Percentiles rank a stretch among this genome's conserved stretches.
Conservation (phyloP, 202 grass and related monocot genomes). For the Elaeis oleifera region DNA sequence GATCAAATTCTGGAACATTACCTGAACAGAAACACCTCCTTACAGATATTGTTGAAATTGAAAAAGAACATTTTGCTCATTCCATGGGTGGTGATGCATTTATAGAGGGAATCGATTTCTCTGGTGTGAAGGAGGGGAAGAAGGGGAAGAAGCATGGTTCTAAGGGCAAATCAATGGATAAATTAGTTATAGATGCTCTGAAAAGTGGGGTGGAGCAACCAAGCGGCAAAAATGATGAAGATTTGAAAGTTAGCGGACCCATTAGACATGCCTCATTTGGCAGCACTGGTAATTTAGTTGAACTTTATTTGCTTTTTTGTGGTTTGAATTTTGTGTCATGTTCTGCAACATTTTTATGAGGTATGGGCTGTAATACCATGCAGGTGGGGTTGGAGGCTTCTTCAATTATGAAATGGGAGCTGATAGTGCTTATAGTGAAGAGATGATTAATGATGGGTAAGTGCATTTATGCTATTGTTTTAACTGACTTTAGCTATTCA, state of each 20-base stretch:
- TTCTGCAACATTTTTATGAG: not conserved
- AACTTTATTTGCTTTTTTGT: not conserved
- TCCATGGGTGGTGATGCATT: slow-evolving; percentile 1
- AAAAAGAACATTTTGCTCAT: slow-evolving; percentile 6
- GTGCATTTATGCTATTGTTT: slow-evolving; percentile 4
- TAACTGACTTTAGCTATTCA: too few species aligned
- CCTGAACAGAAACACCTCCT: slow-evolving; percentile 20
- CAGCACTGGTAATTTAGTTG: not conserved
- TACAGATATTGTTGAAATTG: slow-evolving; percentile 16
- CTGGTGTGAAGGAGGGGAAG: slow-evolving; percentile 27
- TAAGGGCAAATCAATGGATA: slow-evolving; percentile 23
- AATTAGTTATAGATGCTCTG: not conserved
- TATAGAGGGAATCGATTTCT: slow-evolving; percentile 31
- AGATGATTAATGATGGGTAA: slow-evolving; percentile 42
- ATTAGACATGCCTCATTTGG: not conserved
- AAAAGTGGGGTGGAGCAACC: slow-evolving; percentile 1
- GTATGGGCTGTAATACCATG: not conserved
- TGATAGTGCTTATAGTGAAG: slow-evolving; percentile 39
- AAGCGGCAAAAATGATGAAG: not conserved
- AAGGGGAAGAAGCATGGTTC: slow-evolving; percentile 44
- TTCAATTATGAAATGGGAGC: slow-evolving; percentile 11
- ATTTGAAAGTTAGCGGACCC: not conserved
- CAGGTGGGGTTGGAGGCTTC: slow-evolving; percentile 14
- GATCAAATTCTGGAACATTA: slow-evolving; percentile 5
- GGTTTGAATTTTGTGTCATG: not conserved